A percentile compares a stretch with the other conserved stretches of the same genome.
These are phyloP conservation scores for Salpingoeca rosetta DNA, from an alignment of 78 protist species.

Conservation along the genomic window DNA sequence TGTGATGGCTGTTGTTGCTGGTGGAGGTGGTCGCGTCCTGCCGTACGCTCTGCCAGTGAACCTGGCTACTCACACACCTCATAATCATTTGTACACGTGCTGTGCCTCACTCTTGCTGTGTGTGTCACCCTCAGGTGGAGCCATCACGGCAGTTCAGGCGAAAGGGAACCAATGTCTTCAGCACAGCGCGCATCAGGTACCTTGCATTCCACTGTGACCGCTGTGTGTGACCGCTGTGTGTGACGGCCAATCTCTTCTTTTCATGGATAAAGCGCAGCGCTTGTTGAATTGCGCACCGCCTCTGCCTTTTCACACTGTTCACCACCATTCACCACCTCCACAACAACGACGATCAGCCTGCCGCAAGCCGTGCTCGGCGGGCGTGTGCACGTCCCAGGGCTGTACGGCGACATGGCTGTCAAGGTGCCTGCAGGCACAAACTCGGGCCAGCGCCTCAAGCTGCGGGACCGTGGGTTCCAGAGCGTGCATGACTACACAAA, in stretches of 20 bases:
- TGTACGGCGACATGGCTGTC: conserved; percentile 19
- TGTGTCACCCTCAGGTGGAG: too few species aligned
- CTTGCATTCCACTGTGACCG: conserved; percentile 3
- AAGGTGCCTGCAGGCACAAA: conserved; percentile 47
- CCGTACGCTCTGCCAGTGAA: too few species aligned
- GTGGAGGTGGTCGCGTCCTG: too few species aligned
- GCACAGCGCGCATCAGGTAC: conserved; percentile 36
- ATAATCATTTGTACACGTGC: too few species aligned
- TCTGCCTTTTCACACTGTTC: too few species aligned
- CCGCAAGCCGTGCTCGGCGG: conserved; percentile 48
- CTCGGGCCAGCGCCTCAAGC: conserved; percentile 31
- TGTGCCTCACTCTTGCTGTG: too few species aligned
- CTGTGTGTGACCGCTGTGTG: conserved; percentile 11
- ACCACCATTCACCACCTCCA: too few species aligned
- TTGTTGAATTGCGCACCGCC: too few species aligned
- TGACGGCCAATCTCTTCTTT: conserved; percentile 29
- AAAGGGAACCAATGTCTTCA: too few species aligned
- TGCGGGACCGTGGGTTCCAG: conserved; percentile 27
- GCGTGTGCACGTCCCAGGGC: conserved; percentile 9
- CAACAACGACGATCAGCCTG: conserved; percentile 11
- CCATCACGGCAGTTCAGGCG: conserved; percentile 27
- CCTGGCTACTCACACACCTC: too few species aligned
- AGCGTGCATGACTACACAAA: not conserved
- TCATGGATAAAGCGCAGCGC: too few species aligned
- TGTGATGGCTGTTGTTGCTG: too few species aligned